Base-by-base conservation (phyloP, 139 green algal genomes). In the Axilococcus clingmanii region DNA sequence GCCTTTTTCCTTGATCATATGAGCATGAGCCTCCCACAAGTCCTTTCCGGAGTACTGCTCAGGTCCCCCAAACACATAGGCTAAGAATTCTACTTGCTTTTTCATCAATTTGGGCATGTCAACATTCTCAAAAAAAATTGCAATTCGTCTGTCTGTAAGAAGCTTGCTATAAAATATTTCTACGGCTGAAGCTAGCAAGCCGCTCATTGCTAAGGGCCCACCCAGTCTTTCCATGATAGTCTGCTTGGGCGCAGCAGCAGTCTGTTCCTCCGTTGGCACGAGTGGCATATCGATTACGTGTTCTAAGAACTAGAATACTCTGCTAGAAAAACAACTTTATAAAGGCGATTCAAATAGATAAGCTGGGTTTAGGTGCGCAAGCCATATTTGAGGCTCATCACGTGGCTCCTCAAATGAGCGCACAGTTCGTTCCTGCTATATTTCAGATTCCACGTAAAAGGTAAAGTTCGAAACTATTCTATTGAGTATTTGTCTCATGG, bases 121-220 rank as follows among this genome's bases (percentile, higher is more conserved):
- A n/a, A 41, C 29, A 15, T 30, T 30, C 1, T 57, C 28, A 33
- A 57, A 57, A 35, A 44, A 57, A 4, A 14, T 11, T 22, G 36
- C 11, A 19, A 57, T n/a, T 4, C 14, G 0, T 9, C 19, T 23
- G 28, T 57, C 49, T 33, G 22, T 24, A 4, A 46, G 35, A 9
- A 57, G 5, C 15, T 57, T 57, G 25, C n/a, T 8, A 24, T 57
- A 57, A 57, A 57, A 57, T 32, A 57, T 35, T 7, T 57, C 49
- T 16, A 57, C 49, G 22, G 49, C 49, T 12, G 49, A 31, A 16
- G 43, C 22, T 15, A 57, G 34, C 32, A 57, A 9, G 11, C 49
- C 49, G 12, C 31, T 57, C 12, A 30, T 30, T 20, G 49, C 49
- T 24, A 44, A 29, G 5, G 49, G 23, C n/a, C 49, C 49, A 32